Conservation (phyloP, 2,329 filamentous ascomycete genomes). For the Lojkania enalia region DNA sequence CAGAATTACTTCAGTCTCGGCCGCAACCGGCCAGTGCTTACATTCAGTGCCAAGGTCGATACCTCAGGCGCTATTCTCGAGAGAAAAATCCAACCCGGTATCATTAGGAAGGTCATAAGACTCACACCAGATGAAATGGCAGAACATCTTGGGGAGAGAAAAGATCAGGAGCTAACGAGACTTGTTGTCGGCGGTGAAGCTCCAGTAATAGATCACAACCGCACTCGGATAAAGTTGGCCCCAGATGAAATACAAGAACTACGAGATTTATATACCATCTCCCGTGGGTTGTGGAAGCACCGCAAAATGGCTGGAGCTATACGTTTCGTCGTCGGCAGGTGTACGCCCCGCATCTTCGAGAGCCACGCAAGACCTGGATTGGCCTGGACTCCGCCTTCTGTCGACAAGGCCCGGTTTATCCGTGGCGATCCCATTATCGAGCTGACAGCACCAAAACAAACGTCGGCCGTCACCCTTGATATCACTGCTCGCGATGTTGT, state of each 20-base stretch:
- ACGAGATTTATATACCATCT: conserved; percentile 39
- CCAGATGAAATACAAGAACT: conserved; percentile 38
- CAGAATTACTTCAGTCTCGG: conserved; percentile 59
- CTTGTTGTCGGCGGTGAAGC: conserved; percentile 33
- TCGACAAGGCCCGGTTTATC: conserved; percentile 41
- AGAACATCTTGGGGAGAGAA: conserved; percentile 41
- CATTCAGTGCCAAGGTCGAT: conserved; percentile 62
- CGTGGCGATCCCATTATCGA: conserved; percentile 52
- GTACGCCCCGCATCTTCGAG: conserved; percentile 45
- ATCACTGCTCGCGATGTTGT: conserved; percentile 36
- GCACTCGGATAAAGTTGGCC: conserved; percentile 18
- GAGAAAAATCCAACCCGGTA: conserved; percentile 57
- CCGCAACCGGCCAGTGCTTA: conserved; percentile 59
- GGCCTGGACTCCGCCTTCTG: conserved; percentile 47
- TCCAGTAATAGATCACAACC: conserved; percentile 3
- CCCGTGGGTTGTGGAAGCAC: conserved; percentile 32
- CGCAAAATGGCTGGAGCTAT: conserved; percentile 46
- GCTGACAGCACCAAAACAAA: conserved; percentile 13
- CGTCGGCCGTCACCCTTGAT: conserved; percentile 14
- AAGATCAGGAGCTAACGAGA: conserved; percentile 17
- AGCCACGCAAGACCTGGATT: conserved; percentile 34
- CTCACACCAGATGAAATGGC: conserved; percentile 52
- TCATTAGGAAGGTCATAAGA: conserved; percentile 57
- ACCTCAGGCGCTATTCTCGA: conserved; percentile 57
- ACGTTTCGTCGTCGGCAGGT: conserved; percentile 31